Base-by-base conservation (phyloP, 176 grass and related monocot species). In the Cymbopogon citratus region DNA sequence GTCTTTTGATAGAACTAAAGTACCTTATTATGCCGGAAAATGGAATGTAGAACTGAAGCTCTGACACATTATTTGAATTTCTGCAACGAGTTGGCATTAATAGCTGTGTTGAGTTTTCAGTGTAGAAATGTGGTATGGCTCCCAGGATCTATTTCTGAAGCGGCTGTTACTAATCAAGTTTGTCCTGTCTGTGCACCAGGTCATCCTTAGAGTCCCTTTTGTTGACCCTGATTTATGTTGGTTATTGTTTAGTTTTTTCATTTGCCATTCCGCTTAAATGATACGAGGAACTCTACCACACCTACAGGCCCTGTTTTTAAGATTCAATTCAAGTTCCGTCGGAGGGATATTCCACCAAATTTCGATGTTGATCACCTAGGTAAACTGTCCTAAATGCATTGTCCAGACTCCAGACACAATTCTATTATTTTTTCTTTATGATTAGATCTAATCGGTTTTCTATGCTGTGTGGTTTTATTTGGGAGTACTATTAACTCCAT, bases 101-200 rank as follows among this genome's bases (percentile, higher is more conserved):
- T 76, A 48, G n/a, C 56, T 19, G 41, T 66, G 38, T 63, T 84
- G 21, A 89, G 72, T 80, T 90, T 85, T 62, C 90, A 93, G 95
- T 98, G 95, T 90, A 87, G 90, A 77, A 98, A 89, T 56, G 95
- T 93, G 41, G 92, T 94, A 73, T 98, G 95, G 95, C 95, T 98
- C 48, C 95, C 95, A 28, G 88, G 90, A 66, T 94, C 90, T 28
- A 21, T 98, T 86, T 89, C 88, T 75, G 95, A 95, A 86, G 95
- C 92, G 28, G 45, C 81, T 77, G 85, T 98, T 41, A 93, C 92
- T 24, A 79, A 81, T 60, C 82, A 98, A 84, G 63, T 94, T 84
- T 98, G 95, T 78, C 81, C 90, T 75, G 91, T 57, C 69, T 98
- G 95, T 27, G 36, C 72, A 87, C 95, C 90, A 94, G 95, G 95